Evolutionary conservation across 306 rosid species (phyloP).

Genomic region (Quercus engelmannii): DNA sequence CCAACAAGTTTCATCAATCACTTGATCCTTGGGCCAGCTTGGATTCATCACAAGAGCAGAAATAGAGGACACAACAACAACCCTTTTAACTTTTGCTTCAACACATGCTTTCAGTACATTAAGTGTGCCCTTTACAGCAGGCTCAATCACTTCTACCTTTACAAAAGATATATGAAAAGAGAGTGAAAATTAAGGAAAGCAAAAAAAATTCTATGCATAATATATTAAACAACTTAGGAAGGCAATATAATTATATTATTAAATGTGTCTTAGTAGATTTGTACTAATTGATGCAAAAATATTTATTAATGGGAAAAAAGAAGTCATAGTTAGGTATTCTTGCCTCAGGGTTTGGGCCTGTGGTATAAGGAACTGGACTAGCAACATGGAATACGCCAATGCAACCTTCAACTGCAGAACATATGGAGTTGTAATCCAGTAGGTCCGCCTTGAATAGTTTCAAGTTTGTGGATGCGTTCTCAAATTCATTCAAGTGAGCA

Average conservation of each 20-base stretch:
- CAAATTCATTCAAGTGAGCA: conserved; percentile 29
- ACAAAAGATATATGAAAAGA: background rate
- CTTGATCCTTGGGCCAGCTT: conserved; percentile 26
- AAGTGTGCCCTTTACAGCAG: conserved; percentile 26
- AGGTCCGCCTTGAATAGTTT: conserved; percentile 40
- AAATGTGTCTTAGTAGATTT: too few relatives aligned
- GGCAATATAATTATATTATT: too few relatives aligned
- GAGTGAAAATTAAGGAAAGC: too few relatives aligned
- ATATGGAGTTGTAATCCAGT: conserved; percentile 29
- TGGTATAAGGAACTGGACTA: conserved; percentile 40
- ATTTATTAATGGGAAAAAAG: background rate
- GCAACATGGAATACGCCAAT: conserved; percentile 52
- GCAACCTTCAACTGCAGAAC: conserved; percentile 39
- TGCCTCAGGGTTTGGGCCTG: conserved; percentile 36
- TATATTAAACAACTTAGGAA: too few relatives aligned
- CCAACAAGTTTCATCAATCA: conserved; percentile 45
- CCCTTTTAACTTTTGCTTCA: conserved; percentile 35
- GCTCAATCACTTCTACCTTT: conserved; percentile 28
- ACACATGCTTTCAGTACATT: conserved; percentile 41
- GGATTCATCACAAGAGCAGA: conserved; percentile 34
- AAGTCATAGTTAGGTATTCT: background rate
- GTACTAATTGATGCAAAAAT: background rate
- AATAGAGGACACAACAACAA: conserved; percentile 37
- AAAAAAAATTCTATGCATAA: too few relatives aligned
- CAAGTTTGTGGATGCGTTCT: conserved; percentile 39